These are phyloP conservation scores for Solanum chiquidenum DNA, from an alignment of 257 asterid genomes.

Conservation along the genomic window DNA sequence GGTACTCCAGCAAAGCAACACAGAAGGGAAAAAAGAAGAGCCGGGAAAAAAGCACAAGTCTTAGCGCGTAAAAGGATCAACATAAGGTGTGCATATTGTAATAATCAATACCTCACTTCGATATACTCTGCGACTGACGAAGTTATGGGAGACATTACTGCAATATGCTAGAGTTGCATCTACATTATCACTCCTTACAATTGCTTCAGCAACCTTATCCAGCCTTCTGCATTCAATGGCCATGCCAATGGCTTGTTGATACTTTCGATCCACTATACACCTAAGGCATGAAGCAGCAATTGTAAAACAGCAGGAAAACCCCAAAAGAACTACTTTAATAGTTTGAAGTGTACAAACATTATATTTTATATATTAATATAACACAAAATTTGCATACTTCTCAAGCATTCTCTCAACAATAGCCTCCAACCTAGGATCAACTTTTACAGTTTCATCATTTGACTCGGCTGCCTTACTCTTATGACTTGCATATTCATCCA, in stretches of 20 bases:
- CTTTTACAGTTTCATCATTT: conserved; percentile 40
- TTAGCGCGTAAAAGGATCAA: background rate
- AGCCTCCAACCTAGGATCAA: conserved; percentile 86
- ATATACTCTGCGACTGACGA: conserved; percentile 68
- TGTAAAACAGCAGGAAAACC: background rate
- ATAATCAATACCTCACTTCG: conserved; percentile 61
- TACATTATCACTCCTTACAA: conserved; percentile 60
- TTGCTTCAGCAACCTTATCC: conserved; percentile 83
- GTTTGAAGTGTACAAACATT: background rate
- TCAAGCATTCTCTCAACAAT: conserved; percentile 94
- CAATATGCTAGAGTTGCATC: conserved; percentile 71
- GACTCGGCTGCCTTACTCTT: conserved; percentile 75
- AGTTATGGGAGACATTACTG: conserved; percentile 67
- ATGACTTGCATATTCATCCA: conserved; percentile 79
- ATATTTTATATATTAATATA: background rate
- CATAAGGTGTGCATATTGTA: background rate
- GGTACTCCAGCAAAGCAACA: background rate
- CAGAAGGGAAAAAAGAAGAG: background rate
- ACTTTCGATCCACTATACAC: conserved; percentile 74
- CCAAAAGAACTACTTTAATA: background rate
- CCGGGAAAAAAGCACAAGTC: background rate
- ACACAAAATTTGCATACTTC: conserved; percentile 42
- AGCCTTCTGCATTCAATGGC: conserved; percentile 86
- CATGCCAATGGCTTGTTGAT: conserved; percentile 90
- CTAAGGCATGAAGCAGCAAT: conserved; percentile 18